Evolutionary conservation across 352 stramenopile species (phyloP), one percentile per base, ranked within the genome.

Genomic region (Phytophthora tentaculata): DNA sequence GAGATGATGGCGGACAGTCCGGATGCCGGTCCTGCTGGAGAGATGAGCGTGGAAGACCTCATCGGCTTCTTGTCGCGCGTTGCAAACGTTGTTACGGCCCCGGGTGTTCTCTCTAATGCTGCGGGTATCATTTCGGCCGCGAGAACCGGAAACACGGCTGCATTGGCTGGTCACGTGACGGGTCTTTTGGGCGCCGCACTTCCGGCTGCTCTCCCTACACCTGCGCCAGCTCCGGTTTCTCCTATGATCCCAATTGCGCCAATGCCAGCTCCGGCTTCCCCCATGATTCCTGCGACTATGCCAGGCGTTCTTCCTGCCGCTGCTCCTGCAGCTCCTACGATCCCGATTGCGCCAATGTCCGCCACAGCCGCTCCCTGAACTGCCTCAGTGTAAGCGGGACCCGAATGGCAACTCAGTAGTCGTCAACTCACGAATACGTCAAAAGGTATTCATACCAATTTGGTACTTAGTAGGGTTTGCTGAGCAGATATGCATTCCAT

Each of bases 61-160:
- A 23, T 64, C 32, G 37, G 19, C 48, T 7, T 66, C 12, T 45
- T 73, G 9, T 41, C 44, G 10, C 48, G 52, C 23, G 17, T 61
- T 10, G 37, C 32, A 7, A 35, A 3, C 28, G 28, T 32, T 32
- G 28, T 8, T 32, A 32, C 32, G 17, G 71, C 48, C n/a, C 61
- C 61, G 13, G 16, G 13, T 0, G 32, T 64, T 14, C 22, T 56
- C 29, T 58, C 55, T 9, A 60, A 58, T 45, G 43, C 49, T 24
- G 51, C 37, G 2, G 59, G 57, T 20, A 56, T 59, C 57, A 59
- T 72, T 39, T 59, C 53, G 6, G 53, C 63, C 13, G 56, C 45
- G 26, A 62, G 39, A 24, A 57, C n/a, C 7, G 53, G 63, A 9
- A 24, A 72, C 53, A 59, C 45, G 8, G 43, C 19, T 26, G 62